Evolutionary conservation across 2,329 filamentous ascomycete genomes (phyloP), one percentile per base, ranked within the genome.

Genomic region (Microsporum ferrugineum): DNA sequence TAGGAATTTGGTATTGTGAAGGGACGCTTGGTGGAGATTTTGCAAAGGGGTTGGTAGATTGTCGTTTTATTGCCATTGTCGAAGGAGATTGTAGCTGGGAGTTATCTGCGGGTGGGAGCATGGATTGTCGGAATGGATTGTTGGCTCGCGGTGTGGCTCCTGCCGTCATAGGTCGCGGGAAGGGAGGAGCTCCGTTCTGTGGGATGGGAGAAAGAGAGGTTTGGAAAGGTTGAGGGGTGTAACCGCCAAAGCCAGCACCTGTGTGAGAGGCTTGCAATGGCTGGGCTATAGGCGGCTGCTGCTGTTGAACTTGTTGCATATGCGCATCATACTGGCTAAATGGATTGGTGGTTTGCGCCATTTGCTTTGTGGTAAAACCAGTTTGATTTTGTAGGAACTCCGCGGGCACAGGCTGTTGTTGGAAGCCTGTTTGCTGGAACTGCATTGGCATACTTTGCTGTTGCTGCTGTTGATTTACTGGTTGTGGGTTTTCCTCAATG

Each of bases 61-160:
- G 86, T 36, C 85, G 83, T 59, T 75, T 75, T 56, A 80, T 68
- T 62, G 75, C 70, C 64, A 77, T 71, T 71, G 29, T 77, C 75
- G 60, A 60, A 66, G 27, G 77, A 72, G 63, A 77, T 71, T 62
- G 49, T 59, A 71, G 68, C 29, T 66, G 63, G 34, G 75, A 38
- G 65, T 77, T 71, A 55, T 81, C 81, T 5, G 84, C 83, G 23
- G 76, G 75, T 63, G 69, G 76, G 70, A 96, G 79, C 85, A 92
- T 92, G 0, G 92, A 96, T 70, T 91, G 88, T 47, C 94, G 83
- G 82, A 99, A 99, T 0, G 94, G 94, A 71, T 99, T 99, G 5
- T 91, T 96, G 27, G 79, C 83, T 70, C 80, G 81, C 62, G 80
- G 79, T 29, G 73, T 78, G 2, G 51, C 29, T 68, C 73, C 71